Base-by-base conservation (phyloP, 2,329 filamentous ascomycete species). In the Hypoxylon sp. region DNA sequence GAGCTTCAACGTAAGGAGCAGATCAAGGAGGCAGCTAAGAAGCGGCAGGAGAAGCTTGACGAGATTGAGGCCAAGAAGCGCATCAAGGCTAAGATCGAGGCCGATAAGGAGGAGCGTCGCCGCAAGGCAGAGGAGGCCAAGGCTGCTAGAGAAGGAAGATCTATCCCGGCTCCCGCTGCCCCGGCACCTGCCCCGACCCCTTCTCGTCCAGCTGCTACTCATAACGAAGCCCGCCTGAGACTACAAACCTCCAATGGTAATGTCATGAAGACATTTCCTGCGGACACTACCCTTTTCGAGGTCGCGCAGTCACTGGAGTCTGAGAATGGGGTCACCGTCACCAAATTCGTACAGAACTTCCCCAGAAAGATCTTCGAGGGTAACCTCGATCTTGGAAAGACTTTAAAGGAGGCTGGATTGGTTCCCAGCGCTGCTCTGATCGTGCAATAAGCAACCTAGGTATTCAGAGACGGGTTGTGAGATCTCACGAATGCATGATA, bases 21-120 rank as follows among this genome's bases (percentile, higher is more conserved):
- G 78, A 88, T 98, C 78, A 97, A 98, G 81, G 94, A 97, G 74
- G 94, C 94, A 0, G 91, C 91, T 58, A 88, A 90, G 75, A 98
- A 98, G 84, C 90, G 91, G 60, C 88, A 91, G 76, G 96, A 99
- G 83, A 98, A 98, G 84, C 83, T 88, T 46, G 93, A 92, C 14
- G 96, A 98, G 59, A 80, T 91, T 8, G 93, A 94, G 47, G 95
- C 94, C 10, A 96, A 95, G 85, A 93, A 91, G 81, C 89, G 92
- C 37, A 95, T 98, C 79, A 91, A 94, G 82, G 94, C 94, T 63
- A 94, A 94, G 86, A 97, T 99, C 71, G 94, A 96, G 74, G 94
- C 92, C 13, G 94, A 98, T 83, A 98, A 97, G 84, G 92, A 93
- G 74, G 94, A 95, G 76, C 90, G 96, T 59, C 90, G 92, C 71